Evolutionary conservation across 148 eudicot genomes (phyloP).

Genomic region (Vaccinium corymbosum): DNA sequence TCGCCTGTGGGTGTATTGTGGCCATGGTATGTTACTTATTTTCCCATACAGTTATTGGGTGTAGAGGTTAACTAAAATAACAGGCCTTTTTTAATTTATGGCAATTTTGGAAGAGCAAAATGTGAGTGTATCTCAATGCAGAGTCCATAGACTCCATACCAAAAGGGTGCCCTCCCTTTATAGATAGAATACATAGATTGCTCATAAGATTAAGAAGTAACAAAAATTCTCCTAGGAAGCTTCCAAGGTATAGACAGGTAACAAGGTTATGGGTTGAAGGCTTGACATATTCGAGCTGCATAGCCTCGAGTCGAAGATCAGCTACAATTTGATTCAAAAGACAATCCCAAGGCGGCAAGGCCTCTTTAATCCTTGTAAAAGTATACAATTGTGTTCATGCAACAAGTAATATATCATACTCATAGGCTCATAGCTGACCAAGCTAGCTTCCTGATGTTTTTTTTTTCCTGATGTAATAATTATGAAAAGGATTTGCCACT

Average conservation of each 20-base stretch:
- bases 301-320: neutral
- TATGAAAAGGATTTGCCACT: neutral
- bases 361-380: neutral
- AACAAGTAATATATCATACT: neutral
- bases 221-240: neutral
- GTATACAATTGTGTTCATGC: neutral
- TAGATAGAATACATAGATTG: neutral
- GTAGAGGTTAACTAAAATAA: too few relatives aligned
- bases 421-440: neutral
- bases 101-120: too few relatives aligned
- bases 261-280: neutral
- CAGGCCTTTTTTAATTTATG: too few relatives aligned
- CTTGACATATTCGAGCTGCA: neutral
- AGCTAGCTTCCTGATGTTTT: neutral
- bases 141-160: too few relatives aligned
- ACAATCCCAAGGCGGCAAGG: neutral
- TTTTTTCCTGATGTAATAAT: neutral
- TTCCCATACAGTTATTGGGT: too few relatives aligned
- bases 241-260: neutral
- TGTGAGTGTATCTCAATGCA: too few relatives aligned
- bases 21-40: too few relatives aligned
- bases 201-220: neutral
- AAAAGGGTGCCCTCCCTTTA: too few relatives aligned
- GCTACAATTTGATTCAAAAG: neutral
- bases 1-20: too few relatives aligned